Conservation (phyloP, 1,284 basidiomycete genomes). For the Hypsizygus ulmarius region DNA sequence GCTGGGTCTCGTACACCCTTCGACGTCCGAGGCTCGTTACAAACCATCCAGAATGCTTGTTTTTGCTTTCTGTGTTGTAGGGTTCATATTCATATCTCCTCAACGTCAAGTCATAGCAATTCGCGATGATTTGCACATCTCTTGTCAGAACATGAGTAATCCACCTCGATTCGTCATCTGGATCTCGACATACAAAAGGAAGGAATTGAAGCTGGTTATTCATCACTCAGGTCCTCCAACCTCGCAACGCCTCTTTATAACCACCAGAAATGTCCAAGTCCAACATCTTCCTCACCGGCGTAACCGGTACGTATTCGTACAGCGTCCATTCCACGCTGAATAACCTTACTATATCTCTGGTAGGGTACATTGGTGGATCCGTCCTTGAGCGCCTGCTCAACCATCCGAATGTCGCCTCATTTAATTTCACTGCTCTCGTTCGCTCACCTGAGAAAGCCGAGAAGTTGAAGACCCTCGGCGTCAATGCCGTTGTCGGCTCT, state of each 20-base stretch:
- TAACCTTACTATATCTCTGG: background rate
- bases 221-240: no score
- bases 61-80: no score
- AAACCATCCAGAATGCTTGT: no score
- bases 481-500: conserved; percentile 29
- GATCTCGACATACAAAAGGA: background rate
- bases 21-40: no score
- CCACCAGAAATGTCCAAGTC: conserved; percentile 12
- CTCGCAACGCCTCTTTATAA: background rate
- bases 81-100: no score
- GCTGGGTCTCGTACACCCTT: no score
- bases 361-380: conserved; percentile 48
- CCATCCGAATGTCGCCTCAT: conserved; percentile 29
- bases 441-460: conserved; percentile 28
- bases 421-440: conserved; percentile 35
- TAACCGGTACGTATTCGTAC: conserved; percentile 14
- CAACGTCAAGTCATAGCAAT: background rate
- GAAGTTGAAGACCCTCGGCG: conserved; percentile 24
- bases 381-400: conserved; percentile 37
- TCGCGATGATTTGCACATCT: background rate
- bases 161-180: background rate
- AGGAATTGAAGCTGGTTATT: no score
- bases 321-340: background rate
- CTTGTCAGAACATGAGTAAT: background rate
- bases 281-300: conserved; percentile 20